phyloP scores from a whole-genome alignment of 148 eudicot genomes.

The Salicornia ramosissima region DNA sequence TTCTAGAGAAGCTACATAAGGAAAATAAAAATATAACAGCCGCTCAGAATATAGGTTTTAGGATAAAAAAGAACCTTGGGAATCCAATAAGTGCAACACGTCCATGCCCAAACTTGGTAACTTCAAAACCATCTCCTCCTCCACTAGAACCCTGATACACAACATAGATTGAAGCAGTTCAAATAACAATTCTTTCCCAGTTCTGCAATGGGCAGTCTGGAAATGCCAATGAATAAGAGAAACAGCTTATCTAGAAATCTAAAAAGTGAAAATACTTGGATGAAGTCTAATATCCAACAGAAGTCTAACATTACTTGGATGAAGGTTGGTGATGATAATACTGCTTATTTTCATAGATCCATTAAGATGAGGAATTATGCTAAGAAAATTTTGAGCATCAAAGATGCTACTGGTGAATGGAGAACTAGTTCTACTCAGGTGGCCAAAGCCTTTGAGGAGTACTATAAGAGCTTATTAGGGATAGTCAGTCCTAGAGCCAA shows the following conservation, averaged over 20 bases:
- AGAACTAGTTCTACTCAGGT: too few relatives aligned
- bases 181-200: conserved; percentile 13
- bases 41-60: conserved; percentile 7
- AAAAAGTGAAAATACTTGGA: not conserved
- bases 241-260: not conserved
- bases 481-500: too few relatives aligned
- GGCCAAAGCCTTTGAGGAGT: too few relatives aligned
- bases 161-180: conserved; percentile 8
- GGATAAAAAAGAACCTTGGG: conserved; percentile 70
- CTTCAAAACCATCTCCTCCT: conserved; percentile 99
- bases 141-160: conserved; percentile 90
- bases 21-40: conserved; percentile 2
- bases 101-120: conserved; percentile 97
- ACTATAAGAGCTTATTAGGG: too few relatives aligned
- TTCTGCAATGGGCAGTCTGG: not conserved
- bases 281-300: too few relatives aligned
- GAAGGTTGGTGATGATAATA: too few relatives aligned
- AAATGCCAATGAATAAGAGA: not conserved
- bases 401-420: too few relatives aligned
- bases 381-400: too few relatives aligned
- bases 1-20: not conserved
- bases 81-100: conserved; percentile 98
- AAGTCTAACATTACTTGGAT: too few relatives aligned
- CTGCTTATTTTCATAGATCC: too few relatives aligned
- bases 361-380: too few relatives aligned